Evolutionary conservation across 2,329 filamentous ascomycete species (phyloP).

Genomic region (Diaporthe velutina): DNA sequence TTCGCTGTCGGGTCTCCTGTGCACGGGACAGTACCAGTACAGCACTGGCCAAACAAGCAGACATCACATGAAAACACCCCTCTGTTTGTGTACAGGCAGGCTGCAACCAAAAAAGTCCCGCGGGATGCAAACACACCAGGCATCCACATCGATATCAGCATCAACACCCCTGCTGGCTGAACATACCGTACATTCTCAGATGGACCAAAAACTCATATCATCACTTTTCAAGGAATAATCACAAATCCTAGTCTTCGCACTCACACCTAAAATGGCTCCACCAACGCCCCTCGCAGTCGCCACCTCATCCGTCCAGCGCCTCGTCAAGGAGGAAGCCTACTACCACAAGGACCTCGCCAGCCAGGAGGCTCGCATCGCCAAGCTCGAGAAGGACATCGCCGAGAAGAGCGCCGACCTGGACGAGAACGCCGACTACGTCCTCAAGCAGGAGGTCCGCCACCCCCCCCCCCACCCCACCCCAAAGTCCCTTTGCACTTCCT

Average conservation of each 20-base stretch:
- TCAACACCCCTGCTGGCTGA: neutral
- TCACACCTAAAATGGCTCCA: slow-evolving; percentile 74
- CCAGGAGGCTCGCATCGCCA: slow-evolving; percentile 79
- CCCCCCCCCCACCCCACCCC: neutral
- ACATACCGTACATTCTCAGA: neutral
- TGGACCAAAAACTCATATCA: neutral
- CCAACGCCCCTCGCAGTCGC: slow-evolving; percentile 83
- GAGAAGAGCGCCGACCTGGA: slow-evolving; percentile 67
- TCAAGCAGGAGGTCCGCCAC: slow-evolving; percentile 85
- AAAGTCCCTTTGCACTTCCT: no score
- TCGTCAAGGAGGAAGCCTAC: slow-evolving; percentile 91
- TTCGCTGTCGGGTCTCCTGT: neutral
- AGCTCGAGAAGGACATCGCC: slow-evolving; percentile 73
- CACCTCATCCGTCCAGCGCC: slow-evolving; percentile 82
- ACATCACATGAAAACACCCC: neutral
- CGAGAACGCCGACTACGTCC: slow-evolving; percentile 80
- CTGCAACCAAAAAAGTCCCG: slow-evolving; percentile 5
- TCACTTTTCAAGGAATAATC: no score
- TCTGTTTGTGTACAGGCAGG: slow-evolving; percentile 6
- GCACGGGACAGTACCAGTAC: slow-evolving; percentile 16
- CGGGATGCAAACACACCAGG: neutral
- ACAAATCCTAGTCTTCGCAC: neutral
- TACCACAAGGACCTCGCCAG: slow-evolving; percentile 88
- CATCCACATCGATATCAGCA: neutral
- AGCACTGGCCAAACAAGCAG: neutral